Percentiles rank a stretch among this genome's conserved stretches.
Conservation (phyloP, 2,329 filamentous ascomycete genomes). For the Paraphoma chrysanthemicola region DNA sequence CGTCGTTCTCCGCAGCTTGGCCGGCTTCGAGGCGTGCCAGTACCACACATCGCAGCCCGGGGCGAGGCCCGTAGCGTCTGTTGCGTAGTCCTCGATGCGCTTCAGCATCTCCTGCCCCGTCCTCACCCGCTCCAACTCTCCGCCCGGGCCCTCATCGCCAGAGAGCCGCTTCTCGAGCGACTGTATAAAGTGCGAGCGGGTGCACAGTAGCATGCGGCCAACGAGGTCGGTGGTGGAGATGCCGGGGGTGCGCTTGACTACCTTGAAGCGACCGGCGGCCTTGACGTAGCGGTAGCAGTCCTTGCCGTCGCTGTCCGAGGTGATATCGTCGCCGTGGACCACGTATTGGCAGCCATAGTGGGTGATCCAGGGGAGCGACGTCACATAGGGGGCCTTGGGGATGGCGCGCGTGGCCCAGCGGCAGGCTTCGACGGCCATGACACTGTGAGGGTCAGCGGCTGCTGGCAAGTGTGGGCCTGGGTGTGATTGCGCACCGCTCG, state of each 20-base stretch:
- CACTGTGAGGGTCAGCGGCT: conserved; percentile 55
- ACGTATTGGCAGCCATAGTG: conserved; percentile 96
- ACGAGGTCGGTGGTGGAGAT: conserved; percentile 99
- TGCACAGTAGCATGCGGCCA: conserved; percentile 95
- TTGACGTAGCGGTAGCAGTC: conserved; percentile 99
- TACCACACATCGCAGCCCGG: conserved; percentile 87
- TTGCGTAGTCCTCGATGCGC: conserved; percentile 84
- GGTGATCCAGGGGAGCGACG: conserved; percentile 88
- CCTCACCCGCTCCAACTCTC: conserved; percentile 68
- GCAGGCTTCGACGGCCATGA: conserved; percentile 91
- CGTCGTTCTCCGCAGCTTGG: conserved; percentile 44
- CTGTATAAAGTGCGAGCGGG: conserved; percentile 90
- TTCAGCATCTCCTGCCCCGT: conserved; percentile 74
- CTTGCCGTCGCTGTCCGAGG: conserved; percentile 88
- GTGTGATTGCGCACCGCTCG: conserved; percentile 68
- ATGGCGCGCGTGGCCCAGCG: conserved; percentile 90
- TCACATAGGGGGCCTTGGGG: conserved; percentile 90
- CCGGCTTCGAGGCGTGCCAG: conserved; percentile 68
- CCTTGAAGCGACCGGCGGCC: conserved; percentile 89
- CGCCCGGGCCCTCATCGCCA: conserved; percentile 76
- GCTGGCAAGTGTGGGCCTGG: conserved; percentile 8
- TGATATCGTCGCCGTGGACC: conserved; percentile 96
- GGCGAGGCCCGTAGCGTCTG: conserved; percentile 78
- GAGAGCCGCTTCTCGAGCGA: conserved; percentile 73
- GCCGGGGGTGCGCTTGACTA: conserved; percentile 93